phyloP scores from a whole-genome alignment of 73 alveolate species.

The Stentor coeruleus region DNA sequence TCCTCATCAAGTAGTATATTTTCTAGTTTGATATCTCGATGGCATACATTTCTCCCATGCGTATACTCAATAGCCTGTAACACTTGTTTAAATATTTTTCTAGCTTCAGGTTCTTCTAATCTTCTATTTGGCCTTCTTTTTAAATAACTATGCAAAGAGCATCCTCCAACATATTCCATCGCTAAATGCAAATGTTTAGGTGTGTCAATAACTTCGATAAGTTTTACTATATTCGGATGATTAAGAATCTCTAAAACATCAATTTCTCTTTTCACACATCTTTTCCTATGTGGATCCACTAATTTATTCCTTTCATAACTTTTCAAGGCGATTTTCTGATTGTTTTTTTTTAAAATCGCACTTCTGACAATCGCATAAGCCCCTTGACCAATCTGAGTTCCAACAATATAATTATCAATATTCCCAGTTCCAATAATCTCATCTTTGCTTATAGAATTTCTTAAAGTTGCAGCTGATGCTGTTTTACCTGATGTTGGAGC shows the following conservation, averaged over 20 bases:
- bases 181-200: slow-evolving; percentile 33
- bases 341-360: slow-evolving; percentile 35
- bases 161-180: slow-evolving; percentile 30
- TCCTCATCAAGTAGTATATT: slow-evolving; percentile 36
- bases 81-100: slow-evolving; percentile 5
- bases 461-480: background rate
- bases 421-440: background rate
- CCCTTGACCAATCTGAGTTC: slow-evolving; percentile 33
- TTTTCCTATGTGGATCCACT: slow-evolving; percentile 43
- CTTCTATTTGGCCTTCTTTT: slow-evolving; percentile 22
- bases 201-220: too few species aligned
- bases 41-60: slow-evolving; percentile 34
- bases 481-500: background rate
- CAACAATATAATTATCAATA: slow-evolving; percentile 7
- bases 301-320: slow-evolving; percentile 50
- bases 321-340: slow-evolving; percentile 52
- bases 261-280: slow-evolving; percentile 54
- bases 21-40: slow-evolving; percentile 54
- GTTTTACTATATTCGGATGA: too few species aligned
- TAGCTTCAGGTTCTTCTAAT: slow-evolving; percentile 10
- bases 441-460: background rate
- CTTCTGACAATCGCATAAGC: slow-evolving; percentile 57
- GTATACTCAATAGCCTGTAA: slow-evolving; percentile 15
- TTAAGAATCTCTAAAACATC: slow-evolving; percentile 43
- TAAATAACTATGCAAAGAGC: slow-evolving; percentile 14